Evolutionary conservation across 352 stramenopile genomes (phyloP).

Genomic region (Pythium phragmiticola): DNA sequence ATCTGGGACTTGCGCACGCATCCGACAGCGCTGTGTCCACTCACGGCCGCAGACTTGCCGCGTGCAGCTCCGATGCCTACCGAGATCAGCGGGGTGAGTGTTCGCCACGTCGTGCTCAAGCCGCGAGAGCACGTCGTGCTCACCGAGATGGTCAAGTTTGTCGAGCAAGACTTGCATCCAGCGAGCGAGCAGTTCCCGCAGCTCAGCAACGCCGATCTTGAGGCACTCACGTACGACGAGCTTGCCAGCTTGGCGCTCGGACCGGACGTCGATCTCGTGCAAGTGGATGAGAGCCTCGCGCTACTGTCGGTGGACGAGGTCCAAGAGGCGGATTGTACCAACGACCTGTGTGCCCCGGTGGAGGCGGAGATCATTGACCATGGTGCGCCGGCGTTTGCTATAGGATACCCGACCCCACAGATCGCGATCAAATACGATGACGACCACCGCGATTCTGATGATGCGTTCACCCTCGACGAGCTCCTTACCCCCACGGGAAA

Average conservation of each 20-base stretch:
- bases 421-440: neutral
- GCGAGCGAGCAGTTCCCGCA: conserved; percentile 28
- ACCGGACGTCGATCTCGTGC: conserved; percentile 19
- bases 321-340: neutral
- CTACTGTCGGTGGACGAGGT: conserved; percentile 12
- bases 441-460: neutral
- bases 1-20: conserved; percentile 27
- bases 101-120: conserved; percentile 18
- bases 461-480: conserved; percentile 3
- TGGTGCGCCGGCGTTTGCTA: neutral
- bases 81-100: neutral
- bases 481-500: conserved; percentile 10
- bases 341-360: neutral
- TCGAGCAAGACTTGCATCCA: conserved; percentile 1
- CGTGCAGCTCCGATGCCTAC: conserved; percentile 3
- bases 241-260: conserved; percentile 20
- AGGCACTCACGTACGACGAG: conserved; percentile 29
- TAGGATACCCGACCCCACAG: neutral
- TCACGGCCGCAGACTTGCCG: conserved; percentile 28
- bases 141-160: conserved; percentile 3
- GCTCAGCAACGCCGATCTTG: conserved; percentile 25
- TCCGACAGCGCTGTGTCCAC: conserved; percentile 24
- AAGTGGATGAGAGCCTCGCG: conserved; percentile 22
- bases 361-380: neutral
- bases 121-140: conserved; percentile 19